These are phyloP conservation scores for Vaccinium macrocarpon DNA, from an alignment of 148 eudicot genomes.

Conservation along the genomic window DNA sequence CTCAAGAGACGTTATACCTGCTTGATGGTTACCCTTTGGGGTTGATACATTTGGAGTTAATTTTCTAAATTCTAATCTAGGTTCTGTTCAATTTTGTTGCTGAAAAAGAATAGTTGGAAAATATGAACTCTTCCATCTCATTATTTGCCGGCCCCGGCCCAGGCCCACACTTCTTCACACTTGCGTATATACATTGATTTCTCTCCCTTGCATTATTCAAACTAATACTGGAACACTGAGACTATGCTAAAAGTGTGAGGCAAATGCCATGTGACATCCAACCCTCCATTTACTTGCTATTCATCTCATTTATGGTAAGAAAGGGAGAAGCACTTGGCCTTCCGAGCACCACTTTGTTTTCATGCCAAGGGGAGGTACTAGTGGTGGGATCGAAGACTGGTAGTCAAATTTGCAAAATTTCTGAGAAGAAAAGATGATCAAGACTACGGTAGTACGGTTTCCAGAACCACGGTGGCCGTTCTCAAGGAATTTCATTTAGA, in stretches of 20 bases:
- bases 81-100: no score
- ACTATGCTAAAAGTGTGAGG: constrained; percentile 18
- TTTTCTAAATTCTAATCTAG: no score
- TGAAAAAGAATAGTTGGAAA: no score
- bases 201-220: not conserved
- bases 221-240: not conserved
- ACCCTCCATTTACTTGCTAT: constrained; percentile 6
- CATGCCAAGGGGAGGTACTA: constrained; percentile 11
- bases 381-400: no score
- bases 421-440: no score
- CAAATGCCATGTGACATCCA: constrained; percentile 17
- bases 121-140: not conserved
- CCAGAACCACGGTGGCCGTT: no score
- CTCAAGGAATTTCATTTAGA: no score
- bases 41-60: no score
- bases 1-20: no score
- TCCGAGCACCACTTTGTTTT: constrained; percentile 8
- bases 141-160: not conserved
- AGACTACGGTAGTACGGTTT: no score
- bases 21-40: no score
- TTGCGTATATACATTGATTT: not conserved
- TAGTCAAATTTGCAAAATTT: no score
- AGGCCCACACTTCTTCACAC: not conserved
- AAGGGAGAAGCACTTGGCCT: constrained; percentile 20
- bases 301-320: constrained; percentile 15